Evolutionary conservation across 2,329 filamentous ascomycete genomes (phyloP), one percentile per base, ranked within the genome.

Genomic region (Cercospora janseana): DNA sequence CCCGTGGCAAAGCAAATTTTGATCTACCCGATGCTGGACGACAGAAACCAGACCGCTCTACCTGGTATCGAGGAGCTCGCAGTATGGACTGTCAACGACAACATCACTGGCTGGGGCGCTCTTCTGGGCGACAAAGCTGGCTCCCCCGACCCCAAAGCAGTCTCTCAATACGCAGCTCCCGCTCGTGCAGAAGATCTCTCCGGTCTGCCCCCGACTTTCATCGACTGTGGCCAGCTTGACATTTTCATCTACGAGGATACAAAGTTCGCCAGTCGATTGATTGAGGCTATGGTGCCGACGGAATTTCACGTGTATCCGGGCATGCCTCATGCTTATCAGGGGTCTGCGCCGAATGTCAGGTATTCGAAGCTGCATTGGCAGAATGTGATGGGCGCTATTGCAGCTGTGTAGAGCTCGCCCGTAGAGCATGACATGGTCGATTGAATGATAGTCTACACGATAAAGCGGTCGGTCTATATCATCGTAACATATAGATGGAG

Each of bases 231-330:
- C 0, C 63, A 66, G 4, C 58, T 72, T 35, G 73, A 78, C 55
- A 64, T 72, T 31, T 75, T 75, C 53, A 63, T 71, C 6, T 69
- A 73, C 10, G 67, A 76, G 52, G 63, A 63, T 38, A 53, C 74
- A 8, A 61, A 62, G 13, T 76, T 69, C 57, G 73, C 71, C 10
- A 62, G 55, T 18, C 65, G 65, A 38, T 54, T 76, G 18, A 70
- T 69, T 49, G 65, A 63, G 12, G 68, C 66, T 12, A 70, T 71
- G 21, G 70, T 73, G 8, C 62, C 66, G 24, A 60, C 65, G 1
- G 72, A 77, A 55, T 52, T 75, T 31, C 73, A 76, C 59, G 63
- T 75, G 5, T 75, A 71, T 63, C 69, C 70, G 1, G 73, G 75
- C 2, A 59, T 69, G n/a, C 70, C 66, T 26, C 72, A 75, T 63